Conservation (phyloP, 148 eudicot genomes). For the Rhododendron griersonianum region DNA sequence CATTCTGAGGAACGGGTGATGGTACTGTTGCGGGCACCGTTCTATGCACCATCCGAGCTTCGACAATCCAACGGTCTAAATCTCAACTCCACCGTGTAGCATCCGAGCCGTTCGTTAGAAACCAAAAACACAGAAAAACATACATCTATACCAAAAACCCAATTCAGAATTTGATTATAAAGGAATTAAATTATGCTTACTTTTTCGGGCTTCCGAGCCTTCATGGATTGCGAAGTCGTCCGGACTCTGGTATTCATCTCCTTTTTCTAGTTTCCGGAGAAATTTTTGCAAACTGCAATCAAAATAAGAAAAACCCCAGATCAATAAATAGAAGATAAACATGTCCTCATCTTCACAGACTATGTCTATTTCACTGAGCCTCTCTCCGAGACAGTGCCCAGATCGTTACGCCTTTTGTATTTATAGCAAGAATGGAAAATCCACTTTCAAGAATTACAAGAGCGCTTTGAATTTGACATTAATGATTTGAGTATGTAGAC, state of each 20-base stretch:
- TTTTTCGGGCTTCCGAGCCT: constrained; percentile 36
- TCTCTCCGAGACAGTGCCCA: neutral
- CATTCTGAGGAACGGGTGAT: neutral
- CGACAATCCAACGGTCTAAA: too few relatives aligned
- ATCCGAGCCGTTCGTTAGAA: neutral
- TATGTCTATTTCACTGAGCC: neutral
- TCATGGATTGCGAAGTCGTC: constrained; percentile 30
- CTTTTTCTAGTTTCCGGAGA: constrained; percentile 4
- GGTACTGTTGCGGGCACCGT: too few relatives aligned
- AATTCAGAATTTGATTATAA: neutral
- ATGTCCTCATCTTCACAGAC: neutral
- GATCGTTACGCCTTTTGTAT: neutral
- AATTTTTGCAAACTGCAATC: constrained; percentile 15
- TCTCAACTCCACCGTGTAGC: too few relatives aligned
- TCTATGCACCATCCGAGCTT: too few relatives aligned
- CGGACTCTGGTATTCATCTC: constrained; percentile 25
- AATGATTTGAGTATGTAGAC: constrained; percentile 6
- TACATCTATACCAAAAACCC: neutral
- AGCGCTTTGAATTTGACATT: neutral
- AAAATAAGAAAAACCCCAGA: neutral
- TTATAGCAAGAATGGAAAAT: neutral
- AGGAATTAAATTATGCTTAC: constrained; percentile 1
- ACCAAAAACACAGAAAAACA: neutral
- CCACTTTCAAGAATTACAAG: neutral
- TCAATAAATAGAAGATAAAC: neutral